phyloP scores from a whole-genome alignment of 257 asterid species.

The Solanum paucissectum region DNA sequence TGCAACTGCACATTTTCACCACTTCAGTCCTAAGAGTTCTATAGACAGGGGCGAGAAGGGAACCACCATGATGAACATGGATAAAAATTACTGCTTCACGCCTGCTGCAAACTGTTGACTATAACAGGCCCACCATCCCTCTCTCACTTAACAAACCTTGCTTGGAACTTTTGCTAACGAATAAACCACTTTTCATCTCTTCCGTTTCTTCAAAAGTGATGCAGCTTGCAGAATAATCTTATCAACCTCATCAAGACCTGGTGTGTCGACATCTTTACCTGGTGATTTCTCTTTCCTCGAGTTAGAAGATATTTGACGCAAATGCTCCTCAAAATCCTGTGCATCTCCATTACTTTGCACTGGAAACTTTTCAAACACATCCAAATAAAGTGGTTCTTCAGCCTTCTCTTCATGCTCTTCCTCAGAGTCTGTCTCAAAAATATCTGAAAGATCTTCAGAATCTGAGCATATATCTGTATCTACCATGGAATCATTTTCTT shows the following conservation, averaged over 20 bases:
- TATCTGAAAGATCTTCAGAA: conserved; percentile 76
- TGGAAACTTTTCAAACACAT: conserved; percentile 63
- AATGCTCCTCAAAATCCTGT: conserved; percentile 56
- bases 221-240: conserved; percentile 66
- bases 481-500: conserved; percentile 18
- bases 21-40: background rate
- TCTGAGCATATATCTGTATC: conserved; percentile 48
- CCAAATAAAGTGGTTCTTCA: conserved; percentile 52
- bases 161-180: background rate
- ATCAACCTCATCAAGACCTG: conserved; percentile 80
- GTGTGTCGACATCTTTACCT: conserved; percentile 22
- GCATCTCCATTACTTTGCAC: conserved; percentile 22
- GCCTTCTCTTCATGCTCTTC: conserved; percentile 35
- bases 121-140: background rate
- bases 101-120: background rate
- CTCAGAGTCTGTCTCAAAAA: conserved; percentile 69
- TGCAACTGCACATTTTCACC: background rate
- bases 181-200: conserved; percentile 15
- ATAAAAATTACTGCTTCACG: background rate
- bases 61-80: background rate
- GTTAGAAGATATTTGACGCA: conserved; percentile 54
- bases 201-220: conserved; percentile 72
- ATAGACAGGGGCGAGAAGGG: background rate
- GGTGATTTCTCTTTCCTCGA: conserved; percentile 38
- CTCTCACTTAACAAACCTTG: background rate